Evolutionary conservation across 345 rosid genomes (phyloP), one percentile per base, ranked within the genome.

Genomic region (Lenwebbia sp.): DNA sequence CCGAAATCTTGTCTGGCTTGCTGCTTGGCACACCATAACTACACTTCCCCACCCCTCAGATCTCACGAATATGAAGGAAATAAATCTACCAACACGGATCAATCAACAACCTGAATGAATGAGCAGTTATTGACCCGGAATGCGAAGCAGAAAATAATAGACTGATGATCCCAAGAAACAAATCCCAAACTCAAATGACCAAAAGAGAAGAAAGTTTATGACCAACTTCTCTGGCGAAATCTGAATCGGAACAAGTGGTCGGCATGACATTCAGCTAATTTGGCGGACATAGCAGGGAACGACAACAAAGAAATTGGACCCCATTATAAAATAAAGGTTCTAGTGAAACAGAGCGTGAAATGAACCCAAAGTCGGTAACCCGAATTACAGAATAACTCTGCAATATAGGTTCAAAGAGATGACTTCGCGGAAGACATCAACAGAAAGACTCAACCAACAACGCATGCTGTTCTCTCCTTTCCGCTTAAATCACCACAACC

Each of bases 11-110:
- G 98, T 97, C 90, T 92, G 97, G 90, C 98, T 88, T 57, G 99
- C 99, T 84, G 98, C 95, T 93, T 97, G 99, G 90, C 99, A 94
- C 95, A 97, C 99, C 99, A 97, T 97, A 93, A 95, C 98, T 94
- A 88, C 93, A 85, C 93, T 84, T 88, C 54, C 75, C 82, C 82
- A 54, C 91, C 85, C 90, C 89, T 88, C 85, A 75, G 33, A 87
- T 65, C 54, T 85, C 41, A 54, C n/a, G 88, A 56, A 84, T 50
- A 83, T 84, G 85, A 82, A 55, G 17, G 78, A 85, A 15, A n/a
- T 30, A 47, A 50, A 50, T 53, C 84, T 70, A 37, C 47, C 47
- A 33, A 5, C 84, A 82, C 21, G 10, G 54, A 82, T 53, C 19
- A 19, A 47, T n/a, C 40, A 13, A 82, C 84, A 82, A 15, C 40